Percentiles rank a stretch among this genome's conserved stretches.
phyloP scores from a whole-genome alignment of 164 flowering plant genomes.

The Protea cynaroides region DNA sequence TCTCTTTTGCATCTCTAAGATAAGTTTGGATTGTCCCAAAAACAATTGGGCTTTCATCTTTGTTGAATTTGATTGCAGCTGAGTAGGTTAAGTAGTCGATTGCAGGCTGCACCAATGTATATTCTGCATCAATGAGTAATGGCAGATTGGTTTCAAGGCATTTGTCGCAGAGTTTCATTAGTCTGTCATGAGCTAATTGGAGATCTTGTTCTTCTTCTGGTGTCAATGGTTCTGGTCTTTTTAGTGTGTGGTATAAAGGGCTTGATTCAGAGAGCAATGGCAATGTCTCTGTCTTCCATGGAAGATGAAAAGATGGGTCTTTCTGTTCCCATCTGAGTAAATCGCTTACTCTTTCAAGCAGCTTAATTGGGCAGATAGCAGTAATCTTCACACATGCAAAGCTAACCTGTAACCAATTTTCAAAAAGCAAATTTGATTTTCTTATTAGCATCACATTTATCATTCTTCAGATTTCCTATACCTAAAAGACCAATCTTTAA shows the following conservation, averaged over 20 bases:
- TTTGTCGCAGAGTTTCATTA: slow-evolving; percentile 35
- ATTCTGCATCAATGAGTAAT: slow-evolving; percentile 74
- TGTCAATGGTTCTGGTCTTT: slow-evolving; percentile 51
- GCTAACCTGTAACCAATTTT: slow-evolving; percentile 58
- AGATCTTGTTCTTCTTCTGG: slow-evolving; percentile 63
- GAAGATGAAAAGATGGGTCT: slow-evolving; percentile 56
- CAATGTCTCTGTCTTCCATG: slow-evolving; percentile 67
- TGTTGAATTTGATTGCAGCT: slow-evolving; percentile 41
- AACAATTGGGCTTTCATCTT: slow-evolving; percentile 35
- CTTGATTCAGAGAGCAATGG: slow-evolving; percentile 53
- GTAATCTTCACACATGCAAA: slow-evolving; percentile 71
- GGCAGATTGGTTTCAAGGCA: slow-evolving; percentile 47
- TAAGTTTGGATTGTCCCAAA: slow-evolving; percentile 81
- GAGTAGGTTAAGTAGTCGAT: slow-evolving; percentile 77
- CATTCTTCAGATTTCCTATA: too few species aligned
- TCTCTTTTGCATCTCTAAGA: slow-evolving; percentile 67
- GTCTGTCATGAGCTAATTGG: slow-evolving; percentile 40
- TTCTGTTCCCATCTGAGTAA: slow-evolving; percentile 74
- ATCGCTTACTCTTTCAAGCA: slow-evolving; percentile 65
- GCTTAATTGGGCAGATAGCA: slow-evolving; percentile 62
- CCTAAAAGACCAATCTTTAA: too few species aligned
- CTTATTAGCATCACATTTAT: too few species aligned
- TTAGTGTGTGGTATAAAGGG: slow-evolving; percentile 73
- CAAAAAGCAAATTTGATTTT: too few species aligned
- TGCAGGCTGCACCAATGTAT: slow-evolving; percentile 72